Percentiles rank a stretch among this genome's conserved stretches.
Evolutionary conservation across 306 rosid genomes (phyloP).

Genomic region (Inga oerstediana): DNA sequence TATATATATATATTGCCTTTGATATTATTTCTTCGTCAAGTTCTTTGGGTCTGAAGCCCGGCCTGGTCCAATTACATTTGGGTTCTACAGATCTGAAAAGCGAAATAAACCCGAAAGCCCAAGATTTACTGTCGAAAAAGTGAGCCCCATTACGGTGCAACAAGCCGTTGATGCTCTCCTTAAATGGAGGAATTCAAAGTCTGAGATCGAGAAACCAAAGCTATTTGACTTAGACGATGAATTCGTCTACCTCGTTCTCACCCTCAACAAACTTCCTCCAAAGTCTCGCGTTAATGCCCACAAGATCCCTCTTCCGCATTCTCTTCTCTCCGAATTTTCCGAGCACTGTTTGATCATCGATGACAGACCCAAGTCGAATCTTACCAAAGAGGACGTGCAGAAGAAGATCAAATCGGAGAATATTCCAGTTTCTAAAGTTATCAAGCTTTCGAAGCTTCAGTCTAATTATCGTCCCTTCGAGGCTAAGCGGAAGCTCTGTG

Average conservation of each 20-base stretch:
- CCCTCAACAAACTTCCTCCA: constrained; percentile 64
- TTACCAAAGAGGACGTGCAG: constrained; percentile 54
- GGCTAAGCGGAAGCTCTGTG: constrained; percentile 74
- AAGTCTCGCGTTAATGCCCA: constrained; percentile 66
- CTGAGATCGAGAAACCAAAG: constrained; percentile 51
- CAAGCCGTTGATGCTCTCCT: constrained; percentile 69
- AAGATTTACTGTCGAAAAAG: not conserved
- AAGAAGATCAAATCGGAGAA: constrained; percentile 58
- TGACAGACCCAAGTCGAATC: constrained; percentile 61
- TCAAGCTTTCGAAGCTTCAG: constrained; percentile 70
- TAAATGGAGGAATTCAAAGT: constrained; percentile 58
- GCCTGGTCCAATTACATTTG: no score
- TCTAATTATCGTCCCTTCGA: constrained; percentile 77
- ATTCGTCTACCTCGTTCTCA: constrained; percentile 58
- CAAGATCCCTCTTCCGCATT: constrained; percentile 64
- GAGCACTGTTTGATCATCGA: constrained; percentile 77
- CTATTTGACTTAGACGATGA: constrained; percentile 67
- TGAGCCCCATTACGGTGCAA: constrained; percentile 35
- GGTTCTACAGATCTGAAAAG: not conserved
- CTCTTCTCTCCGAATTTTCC: constrained; percentile 52
- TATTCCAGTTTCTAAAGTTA: constrained; percentile 59
- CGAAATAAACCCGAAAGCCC: not conserved
- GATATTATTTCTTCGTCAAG: not conserved
- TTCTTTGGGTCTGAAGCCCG: not conserved
- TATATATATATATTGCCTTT: no score